Percentiles rank a stretch among this genome's conserved stretches.
These are phyloP conservation scores for Calonectria henricotiae DNA, from an alignment of 2,329 filamentous ascomycete genomes.

Conservation along the genomic window DNA sequence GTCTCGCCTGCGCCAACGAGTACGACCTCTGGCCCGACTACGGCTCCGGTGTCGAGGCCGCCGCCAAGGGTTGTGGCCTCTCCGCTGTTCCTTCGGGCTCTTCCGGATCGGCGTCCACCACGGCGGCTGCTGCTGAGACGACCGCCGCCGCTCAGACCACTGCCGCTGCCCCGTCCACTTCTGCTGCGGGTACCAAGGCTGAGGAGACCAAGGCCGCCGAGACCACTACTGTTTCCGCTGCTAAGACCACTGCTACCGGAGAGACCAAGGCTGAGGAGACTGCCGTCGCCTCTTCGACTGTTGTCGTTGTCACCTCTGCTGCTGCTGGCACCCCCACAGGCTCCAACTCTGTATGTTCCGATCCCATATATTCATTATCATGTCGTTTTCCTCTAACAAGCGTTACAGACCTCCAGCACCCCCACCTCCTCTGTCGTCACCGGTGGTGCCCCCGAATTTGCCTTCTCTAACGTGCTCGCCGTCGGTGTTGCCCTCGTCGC, in stretches of 20 bases:
- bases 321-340: slow-evolving; percentile 17
- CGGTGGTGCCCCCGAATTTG: slow-evolving; percentile 36
- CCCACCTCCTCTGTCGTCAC: slow-evolving; percentile 34
- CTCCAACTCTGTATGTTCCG: slow-evolving; percentile 38
- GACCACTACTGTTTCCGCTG: neutral
- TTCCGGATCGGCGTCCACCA: slow-evolving; percentile 36
- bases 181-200: slow-evolving; percentile 21
- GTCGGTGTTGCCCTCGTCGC: slow-evolving; percentile 40
- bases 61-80: slow-evolving; percentile 59
- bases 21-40: slow-evolving; percentile 65
- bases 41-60: slow-evolving; percentile 57
- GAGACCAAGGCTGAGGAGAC: slow-evolving; percentile 24
- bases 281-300: slow-evolving; percentile 19
- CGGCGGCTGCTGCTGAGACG: slow-evolving; percentile 36
- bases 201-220: slow-evolving; percentile 3
- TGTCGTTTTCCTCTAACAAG: neutral
- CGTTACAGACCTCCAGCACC: slow-evolving; percentile 31
- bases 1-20: slow-evolving; percentile 63
- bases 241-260: slow-evolving; percentile 13
- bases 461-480: slow-evolving; percentile 33
- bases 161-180: slow-evolving; percentile 23
- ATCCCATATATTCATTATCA: too few species aligned
- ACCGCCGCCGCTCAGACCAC: slow-evolving; percentile 29
- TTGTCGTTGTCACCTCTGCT: slow-evolving; percentile 19
- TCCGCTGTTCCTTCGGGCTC: slow-evolving; percentile 48